Percentiles rank a stretch among this genome's conserved stretches.
Evolutionary conservation across 805 yeast genomes (phyloP).

Genomic region (Saccharomycodes ludwigii): DNA sequence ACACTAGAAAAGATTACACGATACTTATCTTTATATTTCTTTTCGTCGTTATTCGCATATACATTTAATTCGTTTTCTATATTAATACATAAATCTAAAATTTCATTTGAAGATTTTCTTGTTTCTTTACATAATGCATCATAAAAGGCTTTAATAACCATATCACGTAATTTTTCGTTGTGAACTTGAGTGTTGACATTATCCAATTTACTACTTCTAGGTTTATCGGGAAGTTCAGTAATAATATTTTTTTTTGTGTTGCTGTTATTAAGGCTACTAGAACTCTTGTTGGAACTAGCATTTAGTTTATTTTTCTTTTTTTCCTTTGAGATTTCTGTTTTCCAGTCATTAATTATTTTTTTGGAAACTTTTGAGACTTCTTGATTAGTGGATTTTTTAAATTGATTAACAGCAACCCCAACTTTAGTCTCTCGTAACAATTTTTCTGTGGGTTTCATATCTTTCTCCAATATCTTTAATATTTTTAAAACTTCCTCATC

Average conservation of each 20-base stretch:
- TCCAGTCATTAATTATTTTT: constrained; percentile 78
- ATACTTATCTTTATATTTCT: constrained; percentile 65
- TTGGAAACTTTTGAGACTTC: constrained; percentile 66
- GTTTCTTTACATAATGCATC: constrained; percentile 83
- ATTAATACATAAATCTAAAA: constrained; percentile 51
- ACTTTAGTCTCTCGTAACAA: constrained; percentile 82
- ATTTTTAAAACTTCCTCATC: constrained; percentile 58
- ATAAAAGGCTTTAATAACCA: constrained; percentile 72
- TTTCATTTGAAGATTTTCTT: constrained; percentile 42
- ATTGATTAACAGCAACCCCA: constrained; percentile 92
- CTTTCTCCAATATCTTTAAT: constrained; percentile 49
- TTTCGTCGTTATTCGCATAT: constrained; percentile 37
- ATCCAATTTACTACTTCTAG: constrained; percentile 73
- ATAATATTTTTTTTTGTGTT: background rate
- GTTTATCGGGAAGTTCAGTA: constrained; percentile 23
- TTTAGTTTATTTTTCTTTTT: constrained; percentile 23
- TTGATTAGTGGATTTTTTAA: constrained; percentile 51
- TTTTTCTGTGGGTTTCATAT: constrained; percentile 75
- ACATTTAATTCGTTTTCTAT: constrained; percentile 63
- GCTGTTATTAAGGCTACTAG: background rate
- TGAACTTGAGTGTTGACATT: constrained; percentile 47
- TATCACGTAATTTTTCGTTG: constrained; percentile 66
- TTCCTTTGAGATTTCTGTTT: constrained; percentile 68
- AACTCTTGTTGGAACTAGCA: constrained; percentile 8
- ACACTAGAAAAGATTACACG: constrained; percentile 80